Conservation (phyloP, 192 early-diverging fungal genomes). For the Linnemannia exigua region DNA sequence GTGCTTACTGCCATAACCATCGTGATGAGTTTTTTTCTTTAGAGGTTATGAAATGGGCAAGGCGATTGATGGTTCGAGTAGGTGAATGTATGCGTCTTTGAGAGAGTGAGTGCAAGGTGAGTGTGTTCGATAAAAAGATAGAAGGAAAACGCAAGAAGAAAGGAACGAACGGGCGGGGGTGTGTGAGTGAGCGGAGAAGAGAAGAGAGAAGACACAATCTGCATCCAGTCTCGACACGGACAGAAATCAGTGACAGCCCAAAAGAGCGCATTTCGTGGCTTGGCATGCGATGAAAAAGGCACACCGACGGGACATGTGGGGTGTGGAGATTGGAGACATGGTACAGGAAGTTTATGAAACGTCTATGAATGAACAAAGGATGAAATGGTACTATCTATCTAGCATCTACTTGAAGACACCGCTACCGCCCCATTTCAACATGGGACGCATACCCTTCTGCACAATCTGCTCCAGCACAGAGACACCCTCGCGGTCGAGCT, state of each 20-base stretch:
- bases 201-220: neutral
- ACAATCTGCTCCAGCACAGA: slow-evolving; percentile 70
- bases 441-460: slow-evolving; percentile 55
- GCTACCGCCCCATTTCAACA: slow-evolving; percentile 54
- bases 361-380: slow-evolving; percentile 3
- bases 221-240: neutral
- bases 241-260: neutral
- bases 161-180: neutral
- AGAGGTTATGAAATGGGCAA: neutral
- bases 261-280: slow-evolving; percentile 8
- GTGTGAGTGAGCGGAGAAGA: neutral
- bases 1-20: slow-evolving; percentile 11
- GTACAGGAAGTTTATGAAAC: neutral
- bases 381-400: slow-evolving; percentile 5
- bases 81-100: neutral
- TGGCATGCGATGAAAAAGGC: neutral
- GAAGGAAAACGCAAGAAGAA: neutral
- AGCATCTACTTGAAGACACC: slow-evolving; percentile 54
- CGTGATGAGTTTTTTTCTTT: slow-evolving; percentile 9
- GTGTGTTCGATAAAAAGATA: neutral
- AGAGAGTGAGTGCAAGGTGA: neutral
- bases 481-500: slow-evolving; percentile 74
- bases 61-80: neutral
- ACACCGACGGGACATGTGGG: neutral
- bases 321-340: neutral